Evolutionary conservation across 768 basidiomycete species (phyloP).

Genomic region (Hygrophoropsis aurantiaca): DNA sequence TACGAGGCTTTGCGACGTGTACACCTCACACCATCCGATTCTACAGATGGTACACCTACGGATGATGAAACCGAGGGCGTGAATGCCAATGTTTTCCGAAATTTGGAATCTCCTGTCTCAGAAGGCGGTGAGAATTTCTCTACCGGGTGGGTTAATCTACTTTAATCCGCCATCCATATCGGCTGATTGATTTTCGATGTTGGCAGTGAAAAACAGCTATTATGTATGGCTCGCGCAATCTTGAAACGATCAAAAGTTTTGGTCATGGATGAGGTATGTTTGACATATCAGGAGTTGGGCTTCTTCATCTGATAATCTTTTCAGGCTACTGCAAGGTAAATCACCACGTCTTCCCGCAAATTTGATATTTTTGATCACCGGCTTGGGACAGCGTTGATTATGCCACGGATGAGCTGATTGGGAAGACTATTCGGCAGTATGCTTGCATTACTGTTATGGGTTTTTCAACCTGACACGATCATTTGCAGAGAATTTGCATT

Average conservation of each 20-base stretch:
- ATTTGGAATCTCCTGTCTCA: conserved; percentile 70
- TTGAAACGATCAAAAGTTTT: conserved; percentile 74
- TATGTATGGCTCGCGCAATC: conserved; percentile 88
- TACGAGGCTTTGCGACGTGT: conserved; percentile 84
- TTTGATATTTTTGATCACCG: neutral
- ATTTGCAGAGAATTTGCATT: conserved; percentile 65
- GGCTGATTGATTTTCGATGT: neutral
- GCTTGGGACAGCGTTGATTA: conserved; percentile 60
- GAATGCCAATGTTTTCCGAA: conserved; percentile 76
- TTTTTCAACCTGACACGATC: neutral
- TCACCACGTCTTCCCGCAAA: neutral
- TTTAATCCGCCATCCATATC: conserved; percentile 3
- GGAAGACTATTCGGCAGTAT: conserved; percentile 78
- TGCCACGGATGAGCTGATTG: conserved; percentile 85
- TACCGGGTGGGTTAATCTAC: conserved; percentile 53
- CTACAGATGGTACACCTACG: conserved; percentile 23
- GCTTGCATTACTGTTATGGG: conserved; percentile 20
- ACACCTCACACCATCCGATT: conserved; percentile 68
- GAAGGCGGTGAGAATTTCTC: conserved; percentile 92
- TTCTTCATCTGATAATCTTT: conserved; percentile 7
- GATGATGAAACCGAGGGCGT: conserved; percentile 44
- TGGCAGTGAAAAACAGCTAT: conserved; percentile 73
- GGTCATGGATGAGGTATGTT: conserved; percentile 79
- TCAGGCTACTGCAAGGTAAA: conserved; percentile 68
- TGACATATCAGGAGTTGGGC: neutral